Conservation (phyloP, 2,329 filamentous ascomycete genomes). For the Bipolaris cookei region DNA sequence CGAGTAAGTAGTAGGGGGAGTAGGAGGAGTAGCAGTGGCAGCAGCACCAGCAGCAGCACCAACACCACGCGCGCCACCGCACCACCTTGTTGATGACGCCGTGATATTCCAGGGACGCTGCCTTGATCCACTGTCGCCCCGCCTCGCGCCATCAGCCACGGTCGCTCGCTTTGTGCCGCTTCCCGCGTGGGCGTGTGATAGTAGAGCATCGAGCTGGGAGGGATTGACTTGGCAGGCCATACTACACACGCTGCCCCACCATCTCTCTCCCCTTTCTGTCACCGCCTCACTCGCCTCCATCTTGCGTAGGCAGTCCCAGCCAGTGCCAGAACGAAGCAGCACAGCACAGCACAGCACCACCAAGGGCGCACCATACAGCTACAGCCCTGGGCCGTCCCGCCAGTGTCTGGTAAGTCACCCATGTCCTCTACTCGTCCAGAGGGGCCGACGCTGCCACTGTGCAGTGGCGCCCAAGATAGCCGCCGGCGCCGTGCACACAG, state of each 20-base stretch:
- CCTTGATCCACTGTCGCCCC: not conserved
- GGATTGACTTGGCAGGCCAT: constrained; percentile 14
- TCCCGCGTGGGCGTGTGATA: not conserved
- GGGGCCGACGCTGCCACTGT: not conserved
- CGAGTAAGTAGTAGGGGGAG: too few species aligned
- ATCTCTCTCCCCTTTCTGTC: constrained; percentile 21
- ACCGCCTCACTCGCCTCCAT: constrained; percentile 19
- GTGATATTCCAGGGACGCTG: too few species aligned
- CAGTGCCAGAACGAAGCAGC: constrained; percentile 8
- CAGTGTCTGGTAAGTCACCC: constrained; percentile 19
- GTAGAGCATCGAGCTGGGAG: not conserved
- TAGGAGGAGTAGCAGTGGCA: not conserved
- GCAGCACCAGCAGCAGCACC: constrained; percentile 12
- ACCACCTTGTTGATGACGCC: not conserved
- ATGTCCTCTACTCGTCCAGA: not conserved
- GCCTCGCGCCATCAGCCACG: not conserved
- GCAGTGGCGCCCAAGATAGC: constrained; percentile 2
- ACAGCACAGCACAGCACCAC: not conserved
- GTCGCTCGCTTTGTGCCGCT: constrained; percentile 1
- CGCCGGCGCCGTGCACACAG: constrained; percentile 5
- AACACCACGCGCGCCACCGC: constrained; percentile 8
- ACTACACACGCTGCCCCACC: constrained; percentile 19
- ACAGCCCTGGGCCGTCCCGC: not conserved
- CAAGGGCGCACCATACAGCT: too few species aligned
- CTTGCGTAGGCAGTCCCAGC: constrained; percentile 12